phyloP scores from a whole-genome alignment of 768 basidiomycete genomes.

The Arthromyces matolae region DNA sequence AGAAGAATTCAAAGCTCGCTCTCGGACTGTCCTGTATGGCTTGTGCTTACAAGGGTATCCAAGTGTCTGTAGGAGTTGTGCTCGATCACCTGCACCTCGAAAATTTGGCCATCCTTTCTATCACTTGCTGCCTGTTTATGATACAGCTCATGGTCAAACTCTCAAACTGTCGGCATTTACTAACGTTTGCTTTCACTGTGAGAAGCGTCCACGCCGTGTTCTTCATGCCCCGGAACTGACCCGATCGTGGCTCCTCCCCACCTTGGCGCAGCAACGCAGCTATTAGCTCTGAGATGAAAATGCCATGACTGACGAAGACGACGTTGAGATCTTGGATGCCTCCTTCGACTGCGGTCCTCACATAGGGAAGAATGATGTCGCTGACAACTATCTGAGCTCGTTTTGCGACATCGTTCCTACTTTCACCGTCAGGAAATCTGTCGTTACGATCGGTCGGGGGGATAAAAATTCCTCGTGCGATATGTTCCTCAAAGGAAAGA shows the following conservation, averaged over 20 bases:
- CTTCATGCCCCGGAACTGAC: conserved; percentile 45
- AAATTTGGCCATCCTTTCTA: conserved; percentile 20
- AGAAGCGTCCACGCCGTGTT: conserved; percentile 73
- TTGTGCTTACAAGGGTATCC: conserved; percentile 45
- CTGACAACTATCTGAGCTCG: conserved; percentile 52
- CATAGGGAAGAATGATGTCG: conserved; percentile 52
- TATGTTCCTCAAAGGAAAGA: conserved; percentile 44
- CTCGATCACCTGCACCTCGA: conserved; percentile 45
- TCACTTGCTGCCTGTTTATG: conserved; percentile 26
- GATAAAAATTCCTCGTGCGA: conserved; percentile 52
- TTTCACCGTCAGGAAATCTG: conserved; percentile 71
- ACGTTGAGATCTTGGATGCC: conserved; percentile 43
- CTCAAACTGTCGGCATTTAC: background rate
- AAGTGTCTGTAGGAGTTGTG: conserved; percentile 58
- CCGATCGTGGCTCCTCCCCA: conserved; percentile 19
- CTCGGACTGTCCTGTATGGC: background rate
- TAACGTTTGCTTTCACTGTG: conserved; percentile 38
- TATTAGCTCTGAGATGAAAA: conserved; percentile 62
- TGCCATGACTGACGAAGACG: conserved; percentile 72
- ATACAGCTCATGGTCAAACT: background rate
- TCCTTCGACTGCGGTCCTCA: conserved; percentile 38
- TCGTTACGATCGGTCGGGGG: conserved; percentile 39
- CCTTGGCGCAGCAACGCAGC: conserved; percentile 44
- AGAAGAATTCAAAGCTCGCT: background rate
- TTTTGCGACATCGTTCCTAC: conserved; percentile 53